These are phyloP conservation scores for Pyricularia sp. DNA, from an alignment of 2,329 filamentous ascomycete genomes.

Conservation along the genomic window DNA sequence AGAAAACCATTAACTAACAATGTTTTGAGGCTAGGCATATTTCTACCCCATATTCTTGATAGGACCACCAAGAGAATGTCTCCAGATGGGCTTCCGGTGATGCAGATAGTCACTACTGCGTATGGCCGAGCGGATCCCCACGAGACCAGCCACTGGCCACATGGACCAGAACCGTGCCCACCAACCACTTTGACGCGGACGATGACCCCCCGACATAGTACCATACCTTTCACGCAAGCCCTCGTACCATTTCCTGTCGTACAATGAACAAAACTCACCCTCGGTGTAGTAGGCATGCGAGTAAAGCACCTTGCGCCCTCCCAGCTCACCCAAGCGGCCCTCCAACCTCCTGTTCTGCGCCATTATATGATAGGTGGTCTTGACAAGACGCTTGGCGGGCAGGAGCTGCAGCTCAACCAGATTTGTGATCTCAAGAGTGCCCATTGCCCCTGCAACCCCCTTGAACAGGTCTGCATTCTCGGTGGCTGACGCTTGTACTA, in stretches of 20 bases:
- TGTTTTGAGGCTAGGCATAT: too few species aligned
- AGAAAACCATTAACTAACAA: too few species aligned
- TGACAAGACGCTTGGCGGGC: conserved; percentile 50
- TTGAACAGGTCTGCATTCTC: conserved; percentile 49
- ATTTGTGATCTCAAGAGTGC: conserved; percentile 59
- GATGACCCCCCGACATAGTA: conserved; percentile 27
- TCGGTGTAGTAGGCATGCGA: conserved; percentile 78
- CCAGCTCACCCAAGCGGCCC: conserved; percentile 55
- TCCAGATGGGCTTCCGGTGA: conserved; percentile 26
- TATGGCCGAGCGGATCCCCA: conserved; percentile 51
- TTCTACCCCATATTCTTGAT: too few species aligned
- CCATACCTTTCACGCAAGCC: conserved; percentile 51
- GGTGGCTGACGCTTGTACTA: conserved; percentile 41
- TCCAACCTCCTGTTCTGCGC: conserved; percentile 63
- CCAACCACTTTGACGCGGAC: conserved; percentile 13
- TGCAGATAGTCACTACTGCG: conserved; percentile 45
- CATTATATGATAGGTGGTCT: conserved; percentile 54
- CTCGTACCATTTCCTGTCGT: conserved; percentile 52
- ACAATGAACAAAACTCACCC: conserved; percentile 58
- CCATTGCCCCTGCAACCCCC: conserved; percentile 59
- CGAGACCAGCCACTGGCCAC: conserved; percentile 49
- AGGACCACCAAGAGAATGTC: too few species aligned
- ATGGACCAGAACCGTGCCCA: conserved; percentile 33
- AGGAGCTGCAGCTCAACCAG: conserved; percentile 55
- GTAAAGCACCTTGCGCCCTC: conserved; percentile 81